Percentiles rank a stretch among this genome's conserved stretches.
Evolutionary conservation across 2,329 filamentous ascomycete species (phyloP).

Genomic region (Ceratocystis albifundus): DNA sequence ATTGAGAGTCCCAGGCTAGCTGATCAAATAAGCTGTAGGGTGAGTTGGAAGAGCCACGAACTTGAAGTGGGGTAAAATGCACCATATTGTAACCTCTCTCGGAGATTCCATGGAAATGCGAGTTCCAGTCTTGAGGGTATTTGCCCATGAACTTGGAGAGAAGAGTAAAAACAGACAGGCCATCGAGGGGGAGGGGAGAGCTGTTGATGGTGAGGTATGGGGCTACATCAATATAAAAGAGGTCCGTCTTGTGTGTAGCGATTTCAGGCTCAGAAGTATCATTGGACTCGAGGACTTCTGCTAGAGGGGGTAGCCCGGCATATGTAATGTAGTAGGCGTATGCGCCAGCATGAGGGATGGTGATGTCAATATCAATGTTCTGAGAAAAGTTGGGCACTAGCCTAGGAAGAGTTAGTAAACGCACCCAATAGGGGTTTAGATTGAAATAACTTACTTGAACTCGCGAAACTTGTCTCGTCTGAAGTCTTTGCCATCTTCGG

Average conservation of each 20-base stretch:
- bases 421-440: neutral
- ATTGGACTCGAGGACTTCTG: constrained; percentile 37
- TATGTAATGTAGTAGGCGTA: constrained; percentile 95
- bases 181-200: constrained; percentile 65
- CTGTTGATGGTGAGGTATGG: constrained; percentile 67
- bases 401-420: constrained; percentile 35
- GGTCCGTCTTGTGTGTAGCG: constrained; percentile 50
- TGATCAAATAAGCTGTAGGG: constrained; percentile 96
- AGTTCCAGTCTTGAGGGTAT: constrained; percentile 82
- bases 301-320: constrained; percentile 69
- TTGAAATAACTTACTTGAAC: constrained; percentile 58
- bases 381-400: constrained; percentile 87
- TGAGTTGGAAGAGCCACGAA: constrained; percentile 81
- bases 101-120: constrained; percentile 76
- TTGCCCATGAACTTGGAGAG: constrained; percentile 98
- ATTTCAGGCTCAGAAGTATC: constrained; percentile 25
- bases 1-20: constrained; percentile 65
- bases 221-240: constrained; percentile 89
- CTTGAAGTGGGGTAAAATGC: constrained; percentile 90
- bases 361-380: constrained; percentile 78
- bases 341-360: constrained; percentile 69
- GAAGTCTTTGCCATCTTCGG: constrained; percentile 63
- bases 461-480: constrained; percentile 69
- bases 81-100: constrained; percentile 96
- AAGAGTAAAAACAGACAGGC: constrained; percentile 81